phyloP scores from a whole-genome alignment of 345 rosid genomes.

The Salix udensis region DNA sequence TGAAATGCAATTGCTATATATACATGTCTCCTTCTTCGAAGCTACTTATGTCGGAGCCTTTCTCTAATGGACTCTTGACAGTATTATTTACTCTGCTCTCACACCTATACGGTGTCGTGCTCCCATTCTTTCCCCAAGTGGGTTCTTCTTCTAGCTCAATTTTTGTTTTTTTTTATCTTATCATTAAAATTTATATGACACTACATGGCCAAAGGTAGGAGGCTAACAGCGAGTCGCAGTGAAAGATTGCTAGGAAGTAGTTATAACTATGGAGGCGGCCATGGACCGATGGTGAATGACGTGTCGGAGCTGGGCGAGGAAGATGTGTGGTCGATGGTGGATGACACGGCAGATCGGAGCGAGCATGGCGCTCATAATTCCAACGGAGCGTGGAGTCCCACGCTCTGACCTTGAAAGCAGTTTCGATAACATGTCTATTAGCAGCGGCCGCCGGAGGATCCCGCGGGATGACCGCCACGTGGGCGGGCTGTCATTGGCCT shows the following conservation, averaged over 20 bases:
- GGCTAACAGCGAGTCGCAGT: constrained; percentile 68
- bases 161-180: background rate
- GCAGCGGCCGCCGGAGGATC: constrained; percentile 16
- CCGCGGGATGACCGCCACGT: constrained; percentile 26
- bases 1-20: constrained; percentile 26
- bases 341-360: constrained; percentile 26
- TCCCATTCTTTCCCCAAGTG: background rate
- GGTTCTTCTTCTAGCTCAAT: background rate
- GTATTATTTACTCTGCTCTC: background rate
- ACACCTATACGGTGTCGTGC: background rate
- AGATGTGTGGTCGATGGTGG: constrained; percentile 78
- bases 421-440: background rate
- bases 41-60: constrained; percentile 18
- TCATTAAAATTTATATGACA: background rate
- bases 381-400: constrained; percentile 41
- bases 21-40: constrained; percentile 9
- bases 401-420: constrained; percentile 26
- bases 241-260: constrained; percentile 57
- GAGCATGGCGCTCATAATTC: constrained; percentile 10
- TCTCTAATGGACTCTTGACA: constrained; percentile 23
- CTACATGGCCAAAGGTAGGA: constrained; percentile 66
- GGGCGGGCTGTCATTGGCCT: constrained; percentile 72
- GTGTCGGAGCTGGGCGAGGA: constrained; percentile 67
- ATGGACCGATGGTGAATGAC: constrained; percentile 15
- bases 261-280: constrained; percentile 28